phyloP scores from a whole-genome alignment of 305 asterid genomes.

The Solanum hybrid region DNA sequence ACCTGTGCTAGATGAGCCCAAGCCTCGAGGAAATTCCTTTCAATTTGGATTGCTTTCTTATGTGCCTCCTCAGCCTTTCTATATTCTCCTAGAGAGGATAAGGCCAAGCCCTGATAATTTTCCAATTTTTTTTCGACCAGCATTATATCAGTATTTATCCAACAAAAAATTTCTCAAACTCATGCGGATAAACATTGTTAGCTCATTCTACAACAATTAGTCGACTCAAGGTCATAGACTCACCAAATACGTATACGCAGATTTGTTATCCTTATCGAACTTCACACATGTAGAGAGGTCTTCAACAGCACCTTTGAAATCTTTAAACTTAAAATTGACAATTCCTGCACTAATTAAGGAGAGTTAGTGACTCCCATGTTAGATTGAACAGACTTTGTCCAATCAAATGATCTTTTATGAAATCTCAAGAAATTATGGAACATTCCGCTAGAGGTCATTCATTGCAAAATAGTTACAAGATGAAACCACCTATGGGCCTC shows the following conservation, averaged over 20 bases:
- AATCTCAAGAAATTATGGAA: not conserved
- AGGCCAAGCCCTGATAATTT: conserved; percentile 76
- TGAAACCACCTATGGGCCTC: not conserved
- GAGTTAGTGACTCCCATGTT: not conserved
- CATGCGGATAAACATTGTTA: not conserved
- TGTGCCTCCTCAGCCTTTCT: conserved; percentile 85
- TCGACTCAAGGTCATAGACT: conserved; percentile 22
- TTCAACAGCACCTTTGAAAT: conserved; percentile 77
- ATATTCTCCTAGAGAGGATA: conserved; percentile 80
- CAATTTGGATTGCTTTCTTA: conserved; percentile 76
- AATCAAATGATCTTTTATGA: not conserved
- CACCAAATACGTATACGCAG: conserved; percentile 95
- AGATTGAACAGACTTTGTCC: not conserved
- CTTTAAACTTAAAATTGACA: conserved; percentile 90
- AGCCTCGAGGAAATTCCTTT: conserved; percentile 75
- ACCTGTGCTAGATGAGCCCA: conserved; percentile 99
- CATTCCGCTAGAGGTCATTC: not conserved
- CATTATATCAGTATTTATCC: not conserved
- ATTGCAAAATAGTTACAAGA: not conserved
- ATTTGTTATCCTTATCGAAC: conserved; percentile 76
- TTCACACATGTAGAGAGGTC: conserved; percentile 81
- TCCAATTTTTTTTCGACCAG: conserved; percentile 16
- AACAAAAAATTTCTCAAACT: not conserved
- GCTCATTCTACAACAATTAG: conserved; percentile 2
- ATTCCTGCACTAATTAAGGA: conserved; percentile 56